Evolutionary conservation across 2,329 filamentous ascomycete genomes (phyloP).

Genomic region (Blastomyces gilchristii): DNA sequence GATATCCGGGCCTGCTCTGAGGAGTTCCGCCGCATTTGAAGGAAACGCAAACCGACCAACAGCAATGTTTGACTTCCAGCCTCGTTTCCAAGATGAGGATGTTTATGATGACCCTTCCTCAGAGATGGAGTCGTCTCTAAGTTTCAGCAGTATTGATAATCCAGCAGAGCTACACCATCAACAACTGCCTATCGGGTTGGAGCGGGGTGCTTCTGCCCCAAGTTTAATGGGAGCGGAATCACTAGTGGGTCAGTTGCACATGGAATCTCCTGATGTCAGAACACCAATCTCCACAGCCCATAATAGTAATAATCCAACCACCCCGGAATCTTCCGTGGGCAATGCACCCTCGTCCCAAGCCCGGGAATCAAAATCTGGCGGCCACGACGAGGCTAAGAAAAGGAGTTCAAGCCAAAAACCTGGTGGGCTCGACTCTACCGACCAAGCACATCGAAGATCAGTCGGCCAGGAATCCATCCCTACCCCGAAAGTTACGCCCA

Average conservation of each 20-base stretch:
- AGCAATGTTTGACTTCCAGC: slow-evolving; percentile 18
- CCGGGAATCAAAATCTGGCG: neutral
- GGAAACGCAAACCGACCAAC: slow-evolving; percentile 20
- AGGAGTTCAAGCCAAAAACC: neutral
- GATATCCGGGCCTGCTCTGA: slow-evolving; percentile 46
- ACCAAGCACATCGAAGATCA: neutral
- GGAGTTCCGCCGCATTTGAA: slow-evolving; percentile 42
- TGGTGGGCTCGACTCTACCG: neutral
- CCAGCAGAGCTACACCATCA: slow-evolving; percentile 11
- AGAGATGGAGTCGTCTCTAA: slow-evolving; percentile 12
- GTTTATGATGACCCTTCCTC: slow-evolving; percentile 32
- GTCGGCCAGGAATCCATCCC: neutral
- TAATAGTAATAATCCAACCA: slow-evolving; percentile 25
- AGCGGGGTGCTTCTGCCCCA: slow-evolving; percentile 31
- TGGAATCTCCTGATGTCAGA: slow-evolving; percentile 35
- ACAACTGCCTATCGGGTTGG: slow-evolving; percentile 16
- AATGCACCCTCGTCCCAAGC: neutral
- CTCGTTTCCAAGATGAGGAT: slow-evolving; percentile 11
- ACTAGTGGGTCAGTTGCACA: slow-evolving; percentile 39
- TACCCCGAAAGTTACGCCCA: neutral
- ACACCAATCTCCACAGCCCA: slow-evolving; percentile 23
- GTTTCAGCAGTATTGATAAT: slow-evolving; percentile 9
- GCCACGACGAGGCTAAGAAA: neutral
- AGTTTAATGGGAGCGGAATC: slow-evolving; percentile 41
- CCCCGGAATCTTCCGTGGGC: neutral